These are phyloP conservation scores for Geotrichum citri-aurantii DNA, from an alignment of 1,139 yeast species.

Conservation along the genomic window DNA sequence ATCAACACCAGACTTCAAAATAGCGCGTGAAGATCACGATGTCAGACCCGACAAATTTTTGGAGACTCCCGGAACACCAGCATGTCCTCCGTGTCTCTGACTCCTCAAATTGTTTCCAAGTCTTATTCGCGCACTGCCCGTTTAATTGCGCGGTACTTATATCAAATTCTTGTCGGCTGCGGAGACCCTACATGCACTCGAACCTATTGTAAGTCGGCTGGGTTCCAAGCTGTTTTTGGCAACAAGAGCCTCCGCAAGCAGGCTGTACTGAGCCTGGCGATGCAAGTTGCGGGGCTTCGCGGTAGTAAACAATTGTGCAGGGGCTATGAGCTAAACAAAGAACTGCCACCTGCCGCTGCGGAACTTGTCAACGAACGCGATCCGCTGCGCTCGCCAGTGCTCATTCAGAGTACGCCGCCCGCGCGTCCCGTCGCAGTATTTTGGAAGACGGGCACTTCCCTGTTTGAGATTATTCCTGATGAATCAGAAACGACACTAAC, in stretches of 20 bases:
- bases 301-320: constrained; percentile 22
- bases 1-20: background rate
- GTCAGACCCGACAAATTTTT: background rate
- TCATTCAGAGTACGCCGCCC: background rate
- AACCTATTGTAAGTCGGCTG: constrained; percentile 22
- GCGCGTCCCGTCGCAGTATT: background rate
- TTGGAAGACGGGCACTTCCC: background rate
- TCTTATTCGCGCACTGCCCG: constrained; percentile 4
- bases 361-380: constrained; percentile 9
- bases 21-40: background rate
- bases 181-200: constrained; percentile 20
- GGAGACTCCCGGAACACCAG: background rate
- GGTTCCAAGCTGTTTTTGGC: constrained; percentile 20
- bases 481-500: background rate
- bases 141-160: constrained; percentile 21
- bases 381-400: constrained; percentile 18
- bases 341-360: constrained; percentile 14
- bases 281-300: constrained; percentile 21
- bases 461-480: background rate
- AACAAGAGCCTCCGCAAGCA: constrained; percentile 13
- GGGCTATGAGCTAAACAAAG: background rate
- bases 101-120: background rate
- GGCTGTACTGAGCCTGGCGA: constrained; percentile 24
- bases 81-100: background rate
- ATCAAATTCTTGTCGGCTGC: constrained; percentile 26